Conservation (phyloP, 345 rosid genomes). For the Trapa incisa region DNA sequence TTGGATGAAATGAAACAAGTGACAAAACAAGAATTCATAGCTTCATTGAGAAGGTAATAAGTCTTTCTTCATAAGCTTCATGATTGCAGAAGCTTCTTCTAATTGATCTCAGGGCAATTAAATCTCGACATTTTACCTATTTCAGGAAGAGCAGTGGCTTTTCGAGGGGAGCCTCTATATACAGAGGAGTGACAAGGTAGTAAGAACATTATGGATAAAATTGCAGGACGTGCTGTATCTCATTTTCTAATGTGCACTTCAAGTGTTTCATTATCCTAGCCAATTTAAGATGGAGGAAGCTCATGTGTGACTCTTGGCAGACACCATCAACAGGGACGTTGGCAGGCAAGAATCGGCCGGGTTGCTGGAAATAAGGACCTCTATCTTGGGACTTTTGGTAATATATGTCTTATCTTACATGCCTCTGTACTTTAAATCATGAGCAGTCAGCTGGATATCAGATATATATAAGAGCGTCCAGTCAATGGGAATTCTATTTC, state of each 20-base stretch:
- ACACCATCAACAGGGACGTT: conserved; percentile 98
- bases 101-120: background rate
- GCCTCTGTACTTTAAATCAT: background rate
- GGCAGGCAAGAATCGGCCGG: conserved; percentile 99
- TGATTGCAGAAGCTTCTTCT: background rate
- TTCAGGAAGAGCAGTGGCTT: conserved; percentile 92
- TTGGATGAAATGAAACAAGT: conserved; percentile 80
- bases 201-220: background rate
- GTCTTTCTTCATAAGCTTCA: background rate
- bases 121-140: background rate
- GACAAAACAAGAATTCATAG: conserved; percentile 92
- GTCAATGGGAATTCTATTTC: background rate
- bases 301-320: conserved; percentile 19
- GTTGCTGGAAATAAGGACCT: conserved; percentile 99
- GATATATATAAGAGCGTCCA: no score
- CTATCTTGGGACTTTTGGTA: conserved; percentile 93
- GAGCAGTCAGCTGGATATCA: no score
- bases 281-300: background rate
- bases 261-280: background rate
- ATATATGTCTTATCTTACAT: background rate
- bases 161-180: conserved; percentile 94
- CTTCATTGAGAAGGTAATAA: conserved; percentile 83
- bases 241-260: background rate
- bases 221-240: background rate
- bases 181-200: conserved; percentile 90